Base-by-base conservation (phyloP, 208 protist species). In the Leishmania braziliensis region DNA sequence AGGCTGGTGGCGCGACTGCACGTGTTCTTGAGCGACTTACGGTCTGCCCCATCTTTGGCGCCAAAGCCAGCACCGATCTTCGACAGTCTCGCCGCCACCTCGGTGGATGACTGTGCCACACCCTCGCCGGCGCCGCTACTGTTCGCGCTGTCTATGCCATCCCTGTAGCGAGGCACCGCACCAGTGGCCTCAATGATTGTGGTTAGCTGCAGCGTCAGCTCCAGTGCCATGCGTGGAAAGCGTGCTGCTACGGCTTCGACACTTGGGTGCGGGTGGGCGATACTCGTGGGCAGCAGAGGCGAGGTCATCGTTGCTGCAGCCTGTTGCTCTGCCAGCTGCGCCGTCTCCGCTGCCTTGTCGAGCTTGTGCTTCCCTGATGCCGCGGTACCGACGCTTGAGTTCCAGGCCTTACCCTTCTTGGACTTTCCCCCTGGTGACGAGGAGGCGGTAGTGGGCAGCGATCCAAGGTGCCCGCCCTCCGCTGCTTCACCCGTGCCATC, bases 181-280 rank as follows among this genome's bases (percentile, higher is more conserved):
- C 77, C 82, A 16, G 77, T 62, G 1, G 77, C 58, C 54, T 85
- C 82, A 16, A 81, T 76, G 26, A 78, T 71, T 0, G 73, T 60
- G 29, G 66, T 70, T n/a, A 81, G 29, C 36, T 85, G 48, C 73
- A 85, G 54, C 29, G 68, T 29, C 39, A 85, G 8, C 58, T 81
- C 72, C 72, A 84, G 73, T 10, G 85, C 75, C 39, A 89, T 71
- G 63, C 84, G 77, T 12, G 78, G 81, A 62, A 91, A 87, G 56
- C 81, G 86, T 39, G 29, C 53, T 0, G 68, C 68, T 65, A 88
- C 81, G 74, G 86, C 80, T 50, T 65, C 65, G 46, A 90, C 90
- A 14, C 86, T 89, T 23, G 82, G 77, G 65, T 83, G 78, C 16
- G 46, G 70, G 79, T 86, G 79, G 1, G 79, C 62, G 33, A 86